Evolutionary conservation across 2,329 filamentous ascomycete species (phyloP).

Genomic region (Xylaria sp.): DNA sequence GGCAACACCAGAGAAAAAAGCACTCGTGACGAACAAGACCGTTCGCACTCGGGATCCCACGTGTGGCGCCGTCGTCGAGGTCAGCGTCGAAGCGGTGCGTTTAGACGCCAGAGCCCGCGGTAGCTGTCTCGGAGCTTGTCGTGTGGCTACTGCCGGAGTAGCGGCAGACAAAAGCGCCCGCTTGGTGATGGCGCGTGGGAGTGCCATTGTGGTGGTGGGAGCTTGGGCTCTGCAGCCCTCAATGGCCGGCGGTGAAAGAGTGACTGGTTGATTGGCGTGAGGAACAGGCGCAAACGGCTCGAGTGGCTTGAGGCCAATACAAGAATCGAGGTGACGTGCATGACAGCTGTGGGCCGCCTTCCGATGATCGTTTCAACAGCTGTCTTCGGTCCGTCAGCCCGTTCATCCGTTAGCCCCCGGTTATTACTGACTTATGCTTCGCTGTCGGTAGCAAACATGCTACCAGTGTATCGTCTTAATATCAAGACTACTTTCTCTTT

Average conservation of each 20-base stretch:
- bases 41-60: conserved; percentile 36
- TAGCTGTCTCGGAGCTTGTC: conserved; percentile 38
- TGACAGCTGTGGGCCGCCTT: conserved; percentile 26
- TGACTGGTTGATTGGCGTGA: conserved; percentile 20
- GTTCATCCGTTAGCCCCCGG: neutral
- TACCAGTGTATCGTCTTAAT: neutral
- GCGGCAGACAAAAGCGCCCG: conserved; percentile 38
- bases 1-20: conserved; percentile 57
- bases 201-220: conserved; percentile 43
- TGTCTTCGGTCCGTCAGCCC: neutral
- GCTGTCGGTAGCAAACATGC: conserved; percentile 20
- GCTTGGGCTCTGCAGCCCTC: conserved; percentile 47
- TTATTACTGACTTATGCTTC: conserved; percentile 9
- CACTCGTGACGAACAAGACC: conserved; percentile 54
- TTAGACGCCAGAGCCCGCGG: conserved; percentile 32
- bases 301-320: neutral
- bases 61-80: conserved; percentile 17
- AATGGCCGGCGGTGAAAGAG: conserved; percentile 42
- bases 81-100: conserved; percentile 41
- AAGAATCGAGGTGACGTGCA: conserved; percentile 29
- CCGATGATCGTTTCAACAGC: conserved; percentile 4
- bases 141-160: conserved; percentile 33
- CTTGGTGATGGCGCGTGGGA: conserved; percentile 41
- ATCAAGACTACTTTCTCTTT: neutral
- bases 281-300: conserved; percentile 12